Evolutionary conservation across 139 green algal genomes (phyloP).

Genomic region (Gonium pectorale): DNA sequence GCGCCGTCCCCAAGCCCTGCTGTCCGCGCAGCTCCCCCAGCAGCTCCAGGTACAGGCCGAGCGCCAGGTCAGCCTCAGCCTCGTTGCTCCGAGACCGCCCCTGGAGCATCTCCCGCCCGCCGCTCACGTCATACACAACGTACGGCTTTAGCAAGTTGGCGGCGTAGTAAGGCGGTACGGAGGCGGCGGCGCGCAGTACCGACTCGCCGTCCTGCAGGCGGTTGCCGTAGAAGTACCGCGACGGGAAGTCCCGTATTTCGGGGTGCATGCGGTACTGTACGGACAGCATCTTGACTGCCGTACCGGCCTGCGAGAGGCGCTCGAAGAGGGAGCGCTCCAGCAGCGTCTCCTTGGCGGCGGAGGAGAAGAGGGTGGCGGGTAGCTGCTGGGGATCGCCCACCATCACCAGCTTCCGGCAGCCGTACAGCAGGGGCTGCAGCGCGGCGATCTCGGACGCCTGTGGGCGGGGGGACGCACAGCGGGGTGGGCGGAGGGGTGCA

Average conservation of each 20-base stretch:
- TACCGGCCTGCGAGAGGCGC: conserved; percentile 70
- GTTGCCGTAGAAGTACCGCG: conserved; percentile 84
- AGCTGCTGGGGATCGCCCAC: conserved; percentile 95
- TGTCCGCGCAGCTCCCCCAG: conserved; percentile 30
- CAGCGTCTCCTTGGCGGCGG: conserved; percentile 62
- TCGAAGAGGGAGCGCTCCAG: conserved; percentile 92
- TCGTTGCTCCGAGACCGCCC: conserved; percentile 39
- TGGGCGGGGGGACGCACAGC: not conserved
- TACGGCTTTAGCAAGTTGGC: conserved; percentile 85
- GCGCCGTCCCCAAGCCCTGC: not conserved
- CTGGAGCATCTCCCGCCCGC: conserved; percentile 55
- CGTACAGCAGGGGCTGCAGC: conserved; percentile 88
- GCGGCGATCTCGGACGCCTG: conserved; percentile 88
- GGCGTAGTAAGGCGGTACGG: conserved; percentile 10
- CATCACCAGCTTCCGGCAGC: conserved; percentile 63
- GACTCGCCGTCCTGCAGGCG: conserved; percentile 65
- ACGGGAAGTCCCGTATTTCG: conserved; percentile 87
- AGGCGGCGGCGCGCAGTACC: not conserved
- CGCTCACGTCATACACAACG: conserved; percentile 86
- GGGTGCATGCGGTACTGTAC: conserved; percentile 96
- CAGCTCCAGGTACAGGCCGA: conserved; percentile 80
- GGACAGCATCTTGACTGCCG: conserved; percentile 67
- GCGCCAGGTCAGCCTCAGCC: conserved; percentile 80
- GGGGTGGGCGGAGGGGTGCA: not conserved
- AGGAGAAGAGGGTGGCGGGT: conserved; percentile 90